These are phyloP conservation scores for Aspergillus tubingensis DNA, from an alignment of 2,329 filamentous ascomycete species.

Conservation along the genomic window DNA sequence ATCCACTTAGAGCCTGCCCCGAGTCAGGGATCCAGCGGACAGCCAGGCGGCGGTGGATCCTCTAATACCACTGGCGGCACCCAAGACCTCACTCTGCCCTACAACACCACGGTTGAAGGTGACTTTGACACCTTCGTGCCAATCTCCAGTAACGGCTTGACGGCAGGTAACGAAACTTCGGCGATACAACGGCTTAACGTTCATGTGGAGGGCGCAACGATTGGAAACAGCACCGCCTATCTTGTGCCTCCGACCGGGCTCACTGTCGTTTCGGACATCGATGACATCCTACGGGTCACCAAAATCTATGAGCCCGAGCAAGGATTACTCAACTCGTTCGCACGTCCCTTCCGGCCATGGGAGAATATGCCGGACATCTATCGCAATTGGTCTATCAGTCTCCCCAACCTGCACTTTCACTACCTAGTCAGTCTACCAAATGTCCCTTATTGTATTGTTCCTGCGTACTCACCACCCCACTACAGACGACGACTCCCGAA, in stretches of 20 bases:
- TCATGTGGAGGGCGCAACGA: neutral
- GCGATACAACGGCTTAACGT: neutral
- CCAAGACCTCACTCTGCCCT: neutral
- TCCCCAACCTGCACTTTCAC: slow-evolving; percentile 3
- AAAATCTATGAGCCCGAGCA: slow-evolving; percentile 6
- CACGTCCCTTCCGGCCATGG: neutral
- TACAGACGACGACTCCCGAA: slow-evolving; percentile 2
- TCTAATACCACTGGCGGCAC: neutral
- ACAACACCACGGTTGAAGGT: neutral
- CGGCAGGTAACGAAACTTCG: slow-evolving; percentile 1
- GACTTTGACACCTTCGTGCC: slow-evolving; percentile 1
- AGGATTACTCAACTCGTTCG: slow-evolving; percentile 1
- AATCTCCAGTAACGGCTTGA: neutral
- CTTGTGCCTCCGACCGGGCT: neutral
- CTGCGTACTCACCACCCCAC: neutral
- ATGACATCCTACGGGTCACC: slow-evolving; percentile 1
- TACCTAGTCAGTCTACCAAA: neutral
- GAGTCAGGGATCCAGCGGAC: slow-evolving; percentile 1
- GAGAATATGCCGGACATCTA: slow-evolving; percentile 6
- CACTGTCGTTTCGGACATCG: slow-evolving; percentile 4
- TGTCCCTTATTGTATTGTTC: neutral
- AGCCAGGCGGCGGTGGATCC: slow-evolving; percentile 1
- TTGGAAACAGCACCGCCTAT: neutral
- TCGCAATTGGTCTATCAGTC: neutral
- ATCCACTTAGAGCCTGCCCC: neutral